Evolutionary conservation across 495 filamentous ascomycete genomes (phyloP), one percentile per base, ranked within the genome.

Genomic region (Aspergillus incahuasiensis): DNA sequence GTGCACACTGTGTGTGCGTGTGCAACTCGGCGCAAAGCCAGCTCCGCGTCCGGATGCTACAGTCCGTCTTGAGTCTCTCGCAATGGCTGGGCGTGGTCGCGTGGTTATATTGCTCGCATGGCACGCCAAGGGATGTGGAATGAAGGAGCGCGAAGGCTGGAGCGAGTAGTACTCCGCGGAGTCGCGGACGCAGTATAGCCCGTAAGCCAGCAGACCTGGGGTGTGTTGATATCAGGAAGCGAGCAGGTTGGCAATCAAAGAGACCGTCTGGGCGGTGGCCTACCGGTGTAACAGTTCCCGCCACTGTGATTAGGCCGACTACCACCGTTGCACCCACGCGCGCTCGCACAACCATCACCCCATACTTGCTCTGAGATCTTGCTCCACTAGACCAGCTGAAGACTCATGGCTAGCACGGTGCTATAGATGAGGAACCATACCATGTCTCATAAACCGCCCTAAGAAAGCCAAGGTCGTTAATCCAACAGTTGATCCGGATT

Each of bases 241-340:
- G 25, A 18, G 8, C 8, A 28, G 46, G 20, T 8, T 16, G 35
- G 28, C 28, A 48, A 48, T 47, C 18, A 16, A 18, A 53, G 39
- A 15, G 32, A 7, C 32, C 12, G 35, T 38, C 38, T 39, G 46
- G 50, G 50, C 38, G 19, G 45, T 20, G 19, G 48, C 51, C 16
- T 11, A 13, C 43, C n/a, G 46, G 56, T 63, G 70, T 74, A 74
- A 74, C 71, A 59, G 65, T 73, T 61, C 62, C 63, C 56, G 35
- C 59, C 55, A 63, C 44, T 42, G 46, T 60, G 55, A 59, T 55
- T 49, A 55, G 60, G 57, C 65, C 64, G 64, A 67, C 61, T 74
- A 73, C 70, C 70, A 74, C 72, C 72, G 72, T 74, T 73, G 70
- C 72, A 74, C 68, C 59, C 66, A 69, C 61, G 55, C 59, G 59